These are phyloP conservation scores for Populus alba DNA, from an alignment of 345 rosid species.

Conservation along the genomic window DNA sequence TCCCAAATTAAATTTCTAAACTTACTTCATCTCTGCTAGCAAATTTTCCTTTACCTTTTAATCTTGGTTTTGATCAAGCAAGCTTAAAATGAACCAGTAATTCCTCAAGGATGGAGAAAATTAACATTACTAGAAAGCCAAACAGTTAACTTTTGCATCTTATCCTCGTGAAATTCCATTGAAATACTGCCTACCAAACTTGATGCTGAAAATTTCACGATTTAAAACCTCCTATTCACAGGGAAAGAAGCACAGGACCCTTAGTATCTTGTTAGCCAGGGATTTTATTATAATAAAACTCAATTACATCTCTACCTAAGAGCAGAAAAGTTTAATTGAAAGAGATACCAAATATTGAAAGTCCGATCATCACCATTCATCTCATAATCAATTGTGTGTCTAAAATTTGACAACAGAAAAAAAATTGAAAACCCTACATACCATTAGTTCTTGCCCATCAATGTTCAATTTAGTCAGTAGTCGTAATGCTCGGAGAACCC, in stretches of 20 bases:
- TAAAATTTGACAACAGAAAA: background rate
- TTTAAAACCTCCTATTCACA: background rate
- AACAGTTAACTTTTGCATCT: background rate
- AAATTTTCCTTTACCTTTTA: background rate
- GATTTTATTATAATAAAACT: background rate
- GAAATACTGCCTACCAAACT: background rate
- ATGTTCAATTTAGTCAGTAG: slow-evolving; percentile 77
- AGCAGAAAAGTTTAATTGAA: background rate
- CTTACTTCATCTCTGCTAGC: background rate
- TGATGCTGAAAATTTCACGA: background rate
- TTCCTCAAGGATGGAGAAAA: background rate
- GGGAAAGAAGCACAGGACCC: background rate
- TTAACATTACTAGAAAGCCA: background rate
- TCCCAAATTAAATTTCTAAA: background rate
- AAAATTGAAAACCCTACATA: slow-evolving; percentile 33
- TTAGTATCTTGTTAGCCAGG: background rate
- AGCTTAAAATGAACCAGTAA: background rate
- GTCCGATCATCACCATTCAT: background rate
- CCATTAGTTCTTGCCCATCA: slow-evolving; percentile 93
- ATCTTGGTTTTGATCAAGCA: background rate
- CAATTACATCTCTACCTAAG: background rate
- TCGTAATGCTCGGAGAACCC: slow-evolving; percentile 91
- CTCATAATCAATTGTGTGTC: background rate
- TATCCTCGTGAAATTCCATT: background rate
- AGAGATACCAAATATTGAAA: background rate